phyloP scores from a whole-genome alignment of 257 asterid species.

The Solanum corneliomulleri region DNA sequence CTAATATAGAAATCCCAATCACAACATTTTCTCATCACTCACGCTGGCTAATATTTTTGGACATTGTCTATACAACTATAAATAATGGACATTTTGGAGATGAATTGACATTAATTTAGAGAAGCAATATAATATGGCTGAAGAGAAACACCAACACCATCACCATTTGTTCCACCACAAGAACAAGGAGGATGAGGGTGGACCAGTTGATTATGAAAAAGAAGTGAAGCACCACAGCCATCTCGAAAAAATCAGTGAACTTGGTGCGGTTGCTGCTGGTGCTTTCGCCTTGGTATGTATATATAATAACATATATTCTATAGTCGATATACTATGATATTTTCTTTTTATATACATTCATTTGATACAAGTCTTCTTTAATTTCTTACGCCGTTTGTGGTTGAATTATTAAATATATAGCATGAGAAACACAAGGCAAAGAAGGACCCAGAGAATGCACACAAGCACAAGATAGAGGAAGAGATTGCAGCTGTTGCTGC shows the following conservation, averaged over 20 bases:
- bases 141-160: slow-evolving; percentile 32
- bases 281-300: slow-evolving; percentile 11
- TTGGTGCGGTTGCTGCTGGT: slow-evolving; percentile 15
- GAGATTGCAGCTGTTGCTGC: slow-evolving; percentile 41
- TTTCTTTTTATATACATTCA: too few relatives aligned
- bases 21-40: not conserved
- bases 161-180: slow-evolving; percentile 27
- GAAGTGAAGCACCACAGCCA: slow-evolving; percentile 17
- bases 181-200: slow-evolving; percentile 9
- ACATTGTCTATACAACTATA: not conserved
- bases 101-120: not conserved
- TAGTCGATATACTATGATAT: not conserved
- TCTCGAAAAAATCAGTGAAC: slow-evolving; percentile 3
- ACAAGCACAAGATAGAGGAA: slow-evolving; percentile 51
- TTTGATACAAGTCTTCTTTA: not conserved
- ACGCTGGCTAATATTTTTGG: not conserved
- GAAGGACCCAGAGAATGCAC: slow-evolving; percentile 59
- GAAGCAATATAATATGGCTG: slow-evolving; percentile 2
- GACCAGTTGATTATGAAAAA: slow-evolving; percentile 3
- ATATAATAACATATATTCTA: too few relatives aligned
- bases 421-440: slow-evolving; percentile 63
- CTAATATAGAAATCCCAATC: not conserved
- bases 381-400: not conserved
- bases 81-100: not conserved
- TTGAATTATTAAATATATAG: slow-evolving; percentile 6